Conservation (phyloP, 2,329 filamentous ascomycete species). For the Scedosporium minutisporum region DNA sequence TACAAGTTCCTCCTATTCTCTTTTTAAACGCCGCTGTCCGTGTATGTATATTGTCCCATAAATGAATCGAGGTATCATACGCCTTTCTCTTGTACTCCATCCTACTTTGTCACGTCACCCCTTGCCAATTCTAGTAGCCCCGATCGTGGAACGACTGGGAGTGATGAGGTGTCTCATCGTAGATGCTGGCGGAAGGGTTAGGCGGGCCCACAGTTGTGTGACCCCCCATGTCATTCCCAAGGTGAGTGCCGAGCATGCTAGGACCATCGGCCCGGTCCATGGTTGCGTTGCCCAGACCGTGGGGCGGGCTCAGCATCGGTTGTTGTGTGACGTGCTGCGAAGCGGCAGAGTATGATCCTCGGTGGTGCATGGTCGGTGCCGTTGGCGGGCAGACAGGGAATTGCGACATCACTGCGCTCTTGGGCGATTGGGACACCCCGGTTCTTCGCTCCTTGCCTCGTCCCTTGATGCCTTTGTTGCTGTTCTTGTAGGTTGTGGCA, state of each 20-base stretch:
- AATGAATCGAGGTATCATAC: neutral
- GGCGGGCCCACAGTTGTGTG: neutral
- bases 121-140: neutral
- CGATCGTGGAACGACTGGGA: neutral
- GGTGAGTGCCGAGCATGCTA: neutral
- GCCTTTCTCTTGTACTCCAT: no score
- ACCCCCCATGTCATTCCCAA: neutral
- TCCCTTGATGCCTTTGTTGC: slow-evolving; percentile 97
- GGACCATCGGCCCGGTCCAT: neutral
- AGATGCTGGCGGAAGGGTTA: neutral
- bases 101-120: neutral
- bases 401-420: slow-evolving; percentile 1
- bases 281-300: neutral
- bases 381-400: slow-evolving; percentile 2
- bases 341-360: neutral
- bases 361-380: neutral
- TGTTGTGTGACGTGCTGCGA: neutral
- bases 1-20: neutral
- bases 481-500: slow-evolving; percentile 84
- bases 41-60: neutral
- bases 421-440: slow-evolving; percentile 15
- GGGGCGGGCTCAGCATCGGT: neutral
- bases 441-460: slow-evolving; percentile 75
- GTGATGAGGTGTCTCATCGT: neutral
- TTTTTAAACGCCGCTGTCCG: neutral